Conservation (phyloP, 306 rosid genomes). For the Pueraria montana region DNA sequence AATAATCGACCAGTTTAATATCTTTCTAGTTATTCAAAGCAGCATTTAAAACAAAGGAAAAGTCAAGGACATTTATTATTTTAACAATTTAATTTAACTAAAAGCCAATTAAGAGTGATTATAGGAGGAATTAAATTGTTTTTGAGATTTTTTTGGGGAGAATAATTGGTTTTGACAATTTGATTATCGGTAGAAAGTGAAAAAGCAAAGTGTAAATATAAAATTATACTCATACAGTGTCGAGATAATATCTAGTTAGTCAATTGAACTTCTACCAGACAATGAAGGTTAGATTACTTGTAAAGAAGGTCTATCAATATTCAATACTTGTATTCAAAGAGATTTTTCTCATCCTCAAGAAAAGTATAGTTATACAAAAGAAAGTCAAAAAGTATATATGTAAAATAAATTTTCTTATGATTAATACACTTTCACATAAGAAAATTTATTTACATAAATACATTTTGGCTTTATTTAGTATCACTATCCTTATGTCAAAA, state of each 20-base stretch:
- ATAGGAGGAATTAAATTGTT: not conserved
- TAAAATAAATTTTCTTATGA: too few species aligned
- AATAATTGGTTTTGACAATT: too few species aligned
- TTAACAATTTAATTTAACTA: not conserved
- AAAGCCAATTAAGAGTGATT: not conserved
- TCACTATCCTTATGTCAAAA: too few species aligned
- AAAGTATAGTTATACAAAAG: not conserved
- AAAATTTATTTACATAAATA: too few species aligned
- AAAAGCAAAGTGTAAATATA: not conserved
- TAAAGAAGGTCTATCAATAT: not conserved
- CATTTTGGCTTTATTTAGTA: too few species aligned
- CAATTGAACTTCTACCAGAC: not conserved
- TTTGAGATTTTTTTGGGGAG: too few species aligned
- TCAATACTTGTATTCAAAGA: not conserved
- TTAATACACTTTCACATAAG: too few species aligned
- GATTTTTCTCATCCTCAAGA: not conserved
- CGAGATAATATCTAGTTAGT: too few species aligned
- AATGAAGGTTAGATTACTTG: constrained; percentile 13
- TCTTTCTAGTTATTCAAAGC: not conserved
- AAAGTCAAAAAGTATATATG: not conserved
- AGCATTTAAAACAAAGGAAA: not conserved
- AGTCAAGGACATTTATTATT: not conserved
- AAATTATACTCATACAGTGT: not conserved
- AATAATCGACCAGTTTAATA: too few species aligned
- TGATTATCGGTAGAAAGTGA: not conserved